Evolutionary conservation across 208 protist species (phyloP), one percentile per base, ranked within the genome.

Genomic region (Trypanosoma grayi): DNA sequence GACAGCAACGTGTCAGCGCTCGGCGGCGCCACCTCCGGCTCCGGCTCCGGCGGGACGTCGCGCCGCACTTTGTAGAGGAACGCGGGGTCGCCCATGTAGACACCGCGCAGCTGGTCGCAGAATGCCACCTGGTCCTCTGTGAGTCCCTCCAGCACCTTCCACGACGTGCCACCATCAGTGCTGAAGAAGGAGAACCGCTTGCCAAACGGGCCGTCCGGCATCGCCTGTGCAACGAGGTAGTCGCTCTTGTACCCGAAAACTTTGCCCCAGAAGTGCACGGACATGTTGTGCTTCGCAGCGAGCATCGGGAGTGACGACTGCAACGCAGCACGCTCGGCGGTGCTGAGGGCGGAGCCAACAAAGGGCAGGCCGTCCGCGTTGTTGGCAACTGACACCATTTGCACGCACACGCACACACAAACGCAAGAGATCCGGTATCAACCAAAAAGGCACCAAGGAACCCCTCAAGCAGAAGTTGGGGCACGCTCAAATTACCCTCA

Each of bases 11-110:
- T 71, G 51, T 90, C 76, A 40, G 73, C 64, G 10, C 64, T 63
- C 2, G 80, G 81, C 13, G 88, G 24, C 45, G 65, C 55, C 53
- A 85, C 70, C 13, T 68, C 66, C 2, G 79, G 73, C 65, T 90
- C 84, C 10, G 82, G 76, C 43, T 87, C 83, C 0, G 83, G 72
- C 5, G 87, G 87, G 27, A 94, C 77, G 48, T 90, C 85, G 28
- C 89, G 68, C 4, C 85, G 81, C 48, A 91, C 74, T 68, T 90
- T 92, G 70, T 97, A 97, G 39, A 81, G 71, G 72, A 90, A 94
- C 25, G n/a, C 53, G 8, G 88, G 88, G 47, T 83, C 60, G 18
- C 91, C 91, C 43, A 89, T 75, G 63, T 90, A 94, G 24, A 84
- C 63, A 9, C 91, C 91, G 2, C 91, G 84, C 39, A 97, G 73